Evolutionary conservation across 805 yeast genomes (phyloP).

Genomic region (Metschnikowia shivogae): DNA sequence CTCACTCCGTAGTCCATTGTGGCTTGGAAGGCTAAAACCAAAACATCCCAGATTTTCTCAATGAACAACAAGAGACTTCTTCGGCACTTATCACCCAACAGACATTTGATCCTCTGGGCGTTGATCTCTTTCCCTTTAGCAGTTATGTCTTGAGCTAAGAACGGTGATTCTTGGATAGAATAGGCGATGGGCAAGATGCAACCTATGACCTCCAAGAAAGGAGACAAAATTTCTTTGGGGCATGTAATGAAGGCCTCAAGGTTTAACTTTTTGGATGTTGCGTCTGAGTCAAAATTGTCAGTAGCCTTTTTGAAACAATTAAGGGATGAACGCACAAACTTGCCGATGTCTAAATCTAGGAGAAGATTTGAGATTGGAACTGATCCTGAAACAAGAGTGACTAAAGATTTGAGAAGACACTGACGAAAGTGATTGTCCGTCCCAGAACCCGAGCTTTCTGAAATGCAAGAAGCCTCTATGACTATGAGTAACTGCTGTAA

Average conservation of each 20-base stretch:
- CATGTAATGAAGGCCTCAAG: conserved; percentile 71
- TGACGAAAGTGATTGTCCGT: conserved; percentile 8
- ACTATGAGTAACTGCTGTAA: conserved; percentile 9
- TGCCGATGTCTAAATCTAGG: conserved; percentile 46
- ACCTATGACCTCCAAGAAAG: conserved; percentile 53
- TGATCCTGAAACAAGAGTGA: conserved; percentile 40
- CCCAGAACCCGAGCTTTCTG: conserved; percentile 10
- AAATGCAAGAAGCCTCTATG: conserved; percentile 13
- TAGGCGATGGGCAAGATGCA: conserved; percentile 52
- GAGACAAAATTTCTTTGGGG: conserved; percentile 60
- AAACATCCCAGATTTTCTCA: conserved; percentile 44
- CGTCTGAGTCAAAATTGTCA: background rate
- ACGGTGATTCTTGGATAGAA: conserved; percentile 28
- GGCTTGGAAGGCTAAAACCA: conserved; percentile 65
- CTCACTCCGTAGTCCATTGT: conserved; percentile 67
- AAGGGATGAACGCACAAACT: conserved; percentile 46
- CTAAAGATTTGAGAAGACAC: conserved; percentile 39
- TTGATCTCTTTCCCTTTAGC: conserved; percentile 27
- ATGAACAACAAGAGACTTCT: conserved; percentile 34
- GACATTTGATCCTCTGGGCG: conserved; percentile 28
- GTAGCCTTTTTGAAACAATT: conserved; percentile 43
- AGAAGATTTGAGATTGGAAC: conserved; percentile 42
- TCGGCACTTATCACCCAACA: conserved; percentile 17
- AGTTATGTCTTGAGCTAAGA: conserved; percentile 19
- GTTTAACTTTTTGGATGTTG: conserved; percentile 27